These are phyloP conservation scores for Amaranthus hypochondriacus DNA, from an alignment of 148 eudicot species.

Conservation along the genomic window DNA sequence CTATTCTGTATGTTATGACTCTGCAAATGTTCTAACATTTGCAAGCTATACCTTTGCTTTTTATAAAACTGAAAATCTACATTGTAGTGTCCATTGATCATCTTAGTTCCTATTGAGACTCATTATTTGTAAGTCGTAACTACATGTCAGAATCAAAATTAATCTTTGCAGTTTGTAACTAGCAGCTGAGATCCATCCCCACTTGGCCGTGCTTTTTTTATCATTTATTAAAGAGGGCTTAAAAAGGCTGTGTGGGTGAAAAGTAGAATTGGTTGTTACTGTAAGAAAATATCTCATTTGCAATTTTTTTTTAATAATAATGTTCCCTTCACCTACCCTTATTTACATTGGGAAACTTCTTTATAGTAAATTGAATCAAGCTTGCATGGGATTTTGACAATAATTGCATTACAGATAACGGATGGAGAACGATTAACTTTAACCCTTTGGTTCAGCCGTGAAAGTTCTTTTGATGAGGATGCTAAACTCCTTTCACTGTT, in stretches of 20 bases:
- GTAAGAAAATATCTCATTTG: background rate
- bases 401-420: conserved; percentile 44
- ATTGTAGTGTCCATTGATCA: background rate
- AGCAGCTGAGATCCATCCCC: too few relatives aligned
- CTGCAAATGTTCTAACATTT: too few relatives aligned
- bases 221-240: too few relatives aligned
- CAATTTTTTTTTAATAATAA: background rate
- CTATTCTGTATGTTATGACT: background rate
- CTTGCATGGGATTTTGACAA: conserved; percentile 2
- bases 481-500: conserved; percentile 62
- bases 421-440: conserved; percentile 85
- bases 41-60: background rate
- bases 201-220: too few relatives aligned
- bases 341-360: background rate
- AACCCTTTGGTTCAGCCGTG: conserved; percentile 89
- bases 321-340: background rate
- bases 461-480: conserved; percentile 79
- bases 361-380: background rate
- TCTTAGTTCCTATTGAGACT: background rate
- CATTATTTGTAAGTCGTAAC: background rate
- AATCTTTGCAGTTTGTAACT: background rate
- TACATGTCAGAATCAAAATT: background rate
- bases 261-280: too few relatives aligned
- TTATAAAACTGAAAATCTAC: background rate
- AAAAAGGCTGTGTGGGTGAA: too few relatives aligned